A percentile compares a stretch with the other conserved stretches of the same genome.
These are phyloP conservation scores for Ottelia alismoides DNA, from an alignment of 106 monocot species.

Conservation along the genomic window DNA sequence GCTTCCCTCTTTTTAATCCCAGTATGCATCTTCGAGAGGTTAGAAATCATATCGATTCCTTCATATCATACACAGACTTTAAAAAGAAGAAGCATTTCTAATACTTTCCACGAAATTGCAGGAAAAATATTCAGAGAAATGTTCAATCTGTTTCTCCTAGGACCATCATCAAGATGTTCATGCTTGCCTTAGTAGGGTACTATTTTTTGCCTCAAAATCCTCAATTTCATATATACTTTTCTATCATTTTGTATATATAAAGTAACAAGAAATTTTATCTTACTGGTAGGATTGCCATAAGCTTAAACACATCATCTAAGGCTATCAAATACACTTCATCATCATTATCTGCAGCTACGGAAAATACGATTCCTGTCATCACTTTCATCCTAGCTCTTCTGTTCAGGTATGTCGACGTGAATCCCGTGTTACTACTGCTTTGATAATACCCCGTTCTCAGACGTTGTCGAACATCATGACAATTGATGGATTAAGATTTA, in stretches of 20 bases:
- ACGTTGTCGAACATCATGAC: too few species aligned
- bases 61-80: too few species aligned
- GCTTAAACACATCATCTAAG: neutral
- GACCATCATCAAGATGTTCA: constrained; percentile 34
- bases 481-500: too few species aligned
- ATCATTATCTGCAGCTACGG: neutral
- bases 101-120: neutral
- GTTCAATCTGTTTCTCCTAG: constrained; percentile 21
- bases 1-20: too few species aligned
- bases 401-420: constrained; percentile 2
- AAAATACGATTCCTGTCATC: neutral
- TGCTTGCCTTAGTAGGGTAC: constrained; percentile 46
- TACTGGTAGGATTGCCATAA: neutral
- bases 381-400: neutral
- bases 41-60: neutral
- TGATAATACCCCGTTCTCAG: too few species aligned
- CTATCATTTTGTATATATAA: neutral
- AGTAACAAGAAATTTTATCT: too few species aligned
- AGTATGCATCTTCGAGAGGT: too few species aligned
- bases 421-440: too few species aligned
- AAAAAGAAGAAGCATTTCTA: too few species aligned
- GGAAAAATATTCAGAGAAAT: constrained; percentile 18
- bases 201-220: neutral
- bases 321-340: neutral
- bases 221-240: neutral